Evolutionary conservation across 2,329 filamentous ascomycete species (phyloP).

Genomic region (Arthrobotrys pseudoclavata): DNA sequence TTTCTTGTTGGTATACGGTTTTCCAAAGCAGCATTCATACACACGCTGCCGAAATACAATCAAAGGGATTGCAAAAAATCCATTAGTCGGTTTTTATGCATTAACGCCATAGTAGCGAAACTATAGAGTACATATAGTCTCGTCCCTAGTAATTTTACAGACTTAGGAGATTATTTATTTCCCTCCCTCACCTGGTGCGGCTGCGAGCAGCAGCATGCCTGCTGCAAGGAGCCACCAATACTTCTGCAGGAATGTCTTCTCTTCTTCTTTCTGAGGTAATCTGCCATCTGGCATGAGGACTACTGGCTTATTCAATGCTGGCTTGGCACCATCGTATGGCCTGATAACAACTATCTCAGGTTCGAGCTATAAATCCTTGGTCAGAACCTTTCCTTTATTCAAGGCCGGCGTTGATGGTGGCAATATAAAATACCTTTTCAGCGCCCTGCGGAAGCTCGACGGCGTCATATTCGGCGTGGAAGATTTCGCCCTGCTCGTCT

Average conservation of each 20-base stretch:
- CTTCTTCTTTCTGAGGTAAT: slow-evolving; percentile 70
- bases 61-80: not conserved
- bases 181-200: slow-evolving; percentile 46
- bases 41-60: slow-evolving; percentile 7
- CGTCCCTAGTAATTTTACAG: slow-evolving; percentile 3
- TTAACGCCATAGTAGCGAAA: slow-evolving; percentile 10
- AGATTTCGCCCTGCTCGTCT: slow-evolving; percentile 52
- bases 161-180: slow-evolving; percentile 18
- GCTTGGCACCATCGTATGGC: slow-evolving; percentile 70
- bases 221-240: slow-evolving; percentile 77
- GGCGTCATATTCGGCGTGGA: slow-evolving; percentile 52
- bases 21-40: slow-evolving; percentile 14
- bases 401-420: not conserved
- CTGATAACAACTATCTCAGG: slow-evolving; percentile 72
- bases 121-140: not conserved
- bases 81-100: not conserved
- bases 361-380: slow-evolving; percentile 24
- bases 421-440: slow-evolving; percentile 45
- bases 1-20: not conserved
- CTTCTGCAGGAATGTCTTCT: slow-evolving; percentile 78
- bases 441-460: slow-evolving; percentile 33
- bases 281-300: slow-evolving; percentile 74
- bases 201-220: slow-evolving; percentile 69
- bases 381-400: not conserved
- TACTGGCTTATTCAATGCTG: slow-evolving; percentile 75